Conservation (phyloP, 2,329 filamentous ascomycete genomes). For the Aspergillus persii region DNA sequence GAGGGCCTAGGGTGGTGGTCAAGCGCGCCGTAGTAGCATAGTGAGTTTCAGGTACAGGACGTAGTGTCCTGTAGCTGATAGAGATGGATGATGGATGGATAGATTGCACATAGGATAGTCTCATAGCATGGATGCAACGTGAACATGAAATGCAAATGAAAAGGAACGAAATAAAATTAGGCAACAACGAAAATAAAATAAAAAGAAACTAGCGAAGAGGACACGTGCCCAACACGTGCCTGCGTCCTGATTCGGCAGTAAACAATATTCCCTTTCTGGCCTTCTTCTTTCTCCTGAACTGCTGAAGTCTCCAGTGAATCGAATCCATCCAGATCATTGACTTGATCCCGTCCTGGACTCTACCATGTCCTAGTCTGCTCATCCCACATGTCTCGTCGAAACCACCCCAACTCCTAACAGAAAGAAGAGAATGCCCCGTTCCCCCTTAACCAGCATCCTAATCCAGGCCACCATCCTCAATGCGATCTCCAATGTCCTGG, state of each 20-base stretch:
- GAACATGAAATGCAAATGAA: no score
- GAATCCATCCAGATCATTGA: no score
- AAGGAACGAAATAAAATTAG: background rate
- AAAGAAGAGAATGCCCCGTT: slow-evolving; percentile 20
- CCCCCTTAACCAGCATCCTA: slow-evolving; percentile 33
- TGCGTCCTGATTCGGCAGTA: background rate
- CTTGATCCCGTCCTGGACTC: no score
- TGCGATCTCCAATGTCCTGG: slow-evolving; percentile 38
- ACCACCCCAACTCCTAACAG: no score
- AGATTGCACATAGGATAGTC: no score
- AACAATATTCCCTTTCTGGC: background rate
- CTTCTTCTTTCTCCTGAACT: no score
- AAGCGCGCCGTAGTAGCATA: background rate
- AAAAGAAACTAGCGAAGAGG: background rate
- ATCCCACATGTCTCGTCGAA: no score
- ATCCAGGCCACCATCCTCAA: slow-evolving; percentile 39
- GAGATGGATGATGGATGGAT: background rate
- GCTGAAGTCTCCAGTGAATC: no score
- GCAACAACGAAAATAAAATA: background rate
- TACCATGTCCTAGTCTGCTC: background rate
- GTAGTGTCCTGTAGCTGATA: background rate
- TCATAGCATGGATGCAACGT: no score
- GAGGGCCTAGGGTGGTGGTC: slow-evolving; percentile 36
- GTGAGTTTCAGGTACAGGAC: background rate
- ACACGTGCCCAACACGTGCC: slow-evolving; percentile 4